Conservation (phyloP, 495 filamentous ascomycete genomes). For the Penicillium goetzii region DNA sequence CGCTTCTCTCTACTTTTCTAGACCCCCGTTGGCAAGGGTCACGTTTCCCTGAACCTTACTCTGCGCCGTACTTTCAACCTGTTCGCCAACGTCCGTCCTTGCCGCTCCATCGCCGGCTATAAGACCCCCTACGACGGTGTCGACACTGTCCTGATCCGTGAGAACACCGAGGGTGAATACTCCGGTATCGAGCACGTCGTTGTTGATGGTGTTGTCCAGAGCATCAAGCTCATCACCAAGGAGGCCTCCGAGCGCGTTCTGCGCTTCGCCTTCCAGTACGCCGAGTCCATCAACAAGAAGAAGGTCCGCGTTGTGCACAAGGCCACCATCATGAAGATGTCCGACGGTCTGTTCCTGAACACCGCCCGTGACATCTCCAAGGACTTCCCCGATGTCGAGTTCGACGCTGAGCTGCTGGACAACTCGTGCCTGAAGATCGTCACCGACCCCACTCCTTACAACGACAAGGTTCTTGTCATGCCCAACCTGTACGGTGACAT, state of each 20-base stretch:
- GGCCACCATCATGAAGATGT: conserved; percentile 99
- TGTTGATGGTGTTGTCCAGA: conserved; percentile 96
- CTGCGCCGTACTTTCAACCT: conserved; percentile 99
- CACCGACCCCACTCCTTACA: conserved; percentile 91
- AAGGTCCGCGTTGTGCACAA: conserved; percentile 99
- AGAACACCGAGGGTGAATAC: conserved; percentile 99
- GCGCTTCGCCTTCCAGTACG: conserved; percentile 96
- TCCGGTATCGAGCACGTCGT: conserved; percentile 99
- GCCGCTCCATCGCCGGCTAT: conserved; percentile 93
- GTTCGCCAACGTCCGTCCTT: conserved; percentile 97
- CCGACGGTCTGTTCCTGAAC: conserved; percentile 94
- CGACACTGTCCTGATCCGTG: conserved; percentile 96
- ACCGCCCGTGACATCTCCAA: conserved; percentile 81
- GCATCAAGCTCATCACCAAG: conserved; percentile 97
- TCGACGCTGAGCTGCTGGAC: conserved; percentile 95
- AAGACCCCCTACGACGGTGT: conserved; percentile 99
- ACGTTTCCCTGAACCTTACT: conserved; percentile 98
- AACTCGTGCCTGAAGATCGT: conserved; percentile 99
- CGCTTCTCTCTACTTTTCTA: conserved; percentile 35
- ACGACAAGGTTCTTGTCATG: conserved; percentile 99
- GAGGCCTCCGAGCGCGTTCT: conserved; percentile 93
- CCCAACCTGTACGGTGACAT: conserved; percentile 99
- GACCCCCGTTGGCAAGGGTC: conserved; percentile 98
- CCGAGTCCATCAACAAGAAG: conserved; percentile 83
- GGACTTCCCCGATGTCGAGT: conserved; percentile 92